These are phyloP conservation scores for Ramaria rubella DNA, from an alignment of 768 basidiomycete species.

Conservation along the genomic window DNA sequence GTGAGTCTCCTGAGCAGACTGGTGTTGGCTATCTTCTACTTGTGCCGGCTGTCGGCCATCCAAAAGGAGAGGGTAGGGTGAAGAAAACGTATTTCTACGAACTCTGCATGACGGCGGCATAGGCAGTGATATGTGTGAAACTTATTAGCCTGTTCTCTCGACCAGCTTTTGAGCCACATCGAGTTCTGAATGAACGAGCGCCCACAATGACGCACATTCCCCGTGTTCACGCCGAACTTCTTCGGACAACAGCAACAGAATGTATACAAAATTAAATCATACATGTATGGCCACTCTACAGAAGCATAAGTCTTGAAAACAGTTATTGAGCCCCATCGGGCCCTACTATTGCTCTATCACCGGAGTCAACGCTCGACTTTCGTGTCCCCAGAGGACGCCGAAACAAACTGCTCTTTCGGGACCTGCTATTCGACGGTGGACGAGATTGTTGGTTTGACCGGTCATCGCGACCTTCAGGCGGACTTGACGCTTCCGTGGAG, in stretches of 20 bases:
- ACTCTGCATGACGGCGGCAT: constrained; percentile 1
- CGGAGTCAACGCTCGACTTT: not conserved
- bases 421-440: not conserved
- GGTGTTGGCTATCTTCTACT: not conserved
- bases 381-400: not conserved
- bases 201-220: no score
- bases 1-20: no score
- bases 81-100: not conserved
- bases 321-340: not conserved
- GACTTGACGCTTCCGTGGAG: not conserved
- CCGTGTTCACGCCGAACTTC: no score
- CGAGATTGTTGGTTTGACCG: not conserved
- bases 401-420: not conserved
- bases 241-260: no score
- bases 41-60: not conserved
- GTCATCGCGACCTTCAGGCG: not conserved
- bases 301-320: no score
- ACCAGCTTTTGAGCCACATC: no score
- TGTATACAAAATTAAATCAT: no score
- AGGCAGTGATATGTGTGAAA: not conserved
- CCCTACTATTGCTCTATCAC: not conserved
- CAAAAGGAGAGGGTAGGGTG: not conserved
- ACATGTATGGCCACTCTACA: no score
- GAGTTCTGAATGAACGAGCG: no score
- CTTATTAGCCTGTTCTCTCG: not conserved